Conservation (phyloP, 345 rosid species). For the Garcia nutans region DNA sequence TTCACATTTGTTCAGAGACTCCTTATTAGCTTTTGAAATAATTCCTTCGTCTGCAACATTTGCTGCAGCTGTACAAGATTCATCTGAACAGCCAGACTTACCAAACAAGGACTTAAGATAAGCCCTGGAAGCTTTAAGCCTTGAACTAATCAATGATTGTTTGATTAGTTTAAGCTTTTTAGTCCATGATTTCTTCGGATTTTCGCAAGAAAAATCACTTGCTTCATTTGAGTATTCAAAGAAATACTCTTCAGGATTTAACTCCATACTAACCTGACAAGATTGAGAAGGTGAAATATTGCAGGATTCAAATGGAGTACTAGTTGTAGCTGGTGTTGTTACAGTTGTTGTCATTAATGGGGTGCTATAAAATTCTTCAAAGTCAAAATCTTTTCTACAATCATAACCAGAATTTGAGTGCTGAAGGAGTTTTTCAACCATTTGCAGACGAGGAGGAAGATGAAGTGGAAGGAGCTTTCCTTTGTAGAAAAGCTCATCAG, state of each 20-base stretch:
- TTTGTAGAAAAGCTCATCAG: slow-evolving; percentile 94
- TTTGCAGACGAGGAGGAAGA: slow-evolving; percentile 76
- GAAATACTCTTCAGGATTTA: slow-evolving; percentile 58
- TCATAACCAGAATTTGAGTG: slow-evolving; percentile 21
- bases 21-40: slow-evolving; percentile 34
- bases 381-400: slow-evolving; percentile 26
- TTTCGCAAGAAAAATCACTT: slow-evolving; percentile 30
- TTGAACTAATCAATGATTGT: slow-evolving; percentile 54
- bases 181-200: slow-evolving; percentile 64
- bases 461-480: slow-evolving; percentile 98
- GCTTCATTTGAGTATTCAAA: slow-evolving; percentile 33
- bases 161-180: slow-evolving; percentile 47
- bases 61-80: slow-evolving; percentile 46
- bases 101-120: slow-evolving; percentile 64
- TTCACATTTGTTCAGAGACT: slow-evolving; percentile 24
- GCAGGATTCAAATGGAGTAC: slow-evolving; percentile 89
- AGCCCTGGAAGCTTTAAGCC: slow-evolving; percentile 73
- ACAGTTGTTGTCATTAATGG: slow-evolving; percentile 46
- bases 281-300: slow-evolving; percentile 74
- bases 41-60: slow-evolving; percentile 47
- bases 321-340: slow-evolving; percentile 52
- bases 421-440: slow-evolving; percentile 72
- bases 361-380: slow-evolving; percentile 60
- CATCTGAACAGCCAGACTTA: slow-evolving; percentile 63
- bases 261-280: slow-evolving; percentile 68